These are phyloP conservation scores for Platismatia glauca DNA, from an alignment of 495 filamentous ascomycete species.

Conservation along the genomic window DNA sequence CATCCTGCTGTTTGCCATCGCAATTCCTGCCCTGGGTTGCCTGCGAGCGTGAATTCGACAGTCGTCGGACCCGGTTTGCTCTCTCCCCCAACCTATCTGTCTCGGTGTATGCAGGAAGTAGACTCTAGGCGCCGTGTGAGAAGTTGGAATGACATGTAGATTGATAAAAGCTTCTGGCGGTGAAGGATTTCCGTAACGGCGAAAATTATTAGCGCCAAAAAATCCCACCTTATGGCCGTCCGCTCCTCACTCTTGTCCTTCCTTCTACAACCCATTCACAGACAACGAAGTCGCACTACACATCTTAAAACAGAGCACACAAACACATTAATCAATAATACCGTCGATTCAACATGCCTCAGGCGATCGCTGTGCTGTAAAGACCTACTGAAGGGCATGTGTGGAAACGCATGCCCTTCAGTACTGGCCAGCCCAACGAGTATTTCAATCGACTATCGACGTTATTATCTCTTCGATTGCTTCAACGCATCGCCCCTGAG, in stretches of 20 bases:
- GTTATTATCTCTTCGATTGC: conserved; percentile 57
- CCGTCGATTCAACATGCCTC: conserved; percentile 78
- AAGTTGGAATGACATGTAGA: conserved; percentile 16
- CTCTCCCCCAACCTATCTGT: not conserved
- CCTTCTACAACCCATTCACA: conserved; percentile 35
- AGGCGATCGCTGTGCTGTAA: conserved; percentile 94
- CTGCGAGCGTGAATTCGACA: not conserved
- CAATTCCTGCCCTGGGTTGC: not conserved
- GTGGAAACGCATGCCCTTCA: conserved; percentile 61
- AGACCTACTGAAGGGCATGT: conserved; percentile 70
- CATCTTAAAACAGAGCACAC: conserved; percentile 27
- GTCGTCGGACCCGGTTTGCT: not conserved
- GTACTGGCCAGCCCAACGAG: conserved; percentile 68
- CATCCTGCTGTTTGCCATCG: not conserved
- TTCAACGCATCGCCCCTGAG: conserved; percentile 25
- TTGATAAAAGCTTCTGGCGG: conserved; percentile 13
- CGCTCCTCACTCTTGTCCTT: conserved; percentile 29
- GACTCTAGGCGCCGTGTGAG: conserved; percentile 7
- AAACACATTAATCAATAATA: conserved; percentile 42
- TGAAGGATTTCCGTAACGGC: conserved; percentile 13
- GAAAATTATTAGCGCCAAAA: conserved; percentile 13
- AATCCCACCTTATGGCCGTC: conserved; percentile 17
- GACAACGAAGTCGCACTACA: conserved; percentile 64
- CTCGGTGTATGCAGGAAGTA: not conserved
- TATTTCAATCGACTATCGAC: conserved; percentile 64